A percentile compares a stretch with the other conserved stretches of the same genome.
phyloP scores from a whole-genome alignment of 192 early-diverging fungal genomes.

The Mortierella alpina region DNA sequence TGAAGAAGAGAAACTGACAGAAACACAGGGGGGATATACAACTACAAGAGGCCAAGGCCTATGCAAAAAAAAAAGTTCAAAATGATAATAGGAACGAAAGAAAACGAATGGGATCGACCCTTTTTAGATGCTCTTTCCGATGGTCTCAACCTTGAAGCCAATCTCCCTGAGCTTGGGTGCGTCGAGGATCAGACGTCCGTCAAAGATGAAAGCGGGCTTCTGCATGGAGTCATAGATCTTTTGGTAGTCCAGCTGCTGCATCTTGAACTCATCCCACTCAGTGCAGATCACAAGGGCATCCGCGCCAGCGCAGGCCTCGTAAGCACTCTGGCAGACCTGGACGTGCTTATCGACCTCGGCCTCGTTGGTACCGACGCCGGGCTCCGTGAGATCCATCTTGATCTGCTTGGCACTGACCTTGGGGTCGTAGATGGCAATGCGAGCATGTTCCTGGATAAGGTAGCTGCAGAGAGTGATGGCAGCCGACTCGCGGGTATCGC shows the following conservation, averaged over 20 bases:
- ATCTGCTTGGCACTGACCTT: conserved; percentile 85
- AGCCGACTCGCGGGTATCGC: conserved; percentile 92
- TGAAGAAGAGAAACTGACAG: background rate
- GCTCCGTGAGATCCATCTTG: conserved; percentile 69
- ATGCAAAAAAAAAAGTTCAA: background rate
- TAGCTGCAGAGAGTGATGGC: conserved; percentile 87
- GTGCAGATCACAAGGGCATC: conserved; percentile 87
- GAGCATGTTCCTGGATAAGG: conserved; percentile 82
- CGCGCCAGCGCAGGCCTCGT: conserved; percentile 75
- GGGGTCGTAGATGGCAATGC: conserved; percentile 88
- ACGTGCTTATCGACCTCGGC: conserved; percentile 69
- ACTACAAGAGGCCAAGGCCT: background rate
- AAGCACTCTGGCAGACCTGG: conserved; percentile 70
- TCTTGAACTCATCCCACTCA: conserved; percentile 94
- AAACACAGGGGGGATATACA: background rate
- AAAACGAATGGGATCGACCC: background rate
- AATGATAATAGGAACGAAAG: background rate
- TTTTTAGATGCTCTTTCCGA: conserved; percentile 65
- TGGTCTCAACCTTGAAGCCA: conserved; percentile 80
- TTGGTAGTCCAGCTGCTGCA: conserved; percentile 70
- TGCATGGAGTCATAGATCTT: conserved; percentile 76
- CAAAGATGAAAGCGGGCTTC: conserved; percentile 90
- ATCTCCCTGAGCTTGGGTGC: conserved; percentile 70
- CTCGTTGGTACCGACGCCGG: conserved; percentile 62
- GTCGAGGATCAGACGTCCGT: conserved; percentile 88